A percentile compares a stretch with the other conserved stretches of the same genome.
Conservation (phyloP, 1,139 yeast genomes). For the Zygotorulaspora mrakii region DNA sequence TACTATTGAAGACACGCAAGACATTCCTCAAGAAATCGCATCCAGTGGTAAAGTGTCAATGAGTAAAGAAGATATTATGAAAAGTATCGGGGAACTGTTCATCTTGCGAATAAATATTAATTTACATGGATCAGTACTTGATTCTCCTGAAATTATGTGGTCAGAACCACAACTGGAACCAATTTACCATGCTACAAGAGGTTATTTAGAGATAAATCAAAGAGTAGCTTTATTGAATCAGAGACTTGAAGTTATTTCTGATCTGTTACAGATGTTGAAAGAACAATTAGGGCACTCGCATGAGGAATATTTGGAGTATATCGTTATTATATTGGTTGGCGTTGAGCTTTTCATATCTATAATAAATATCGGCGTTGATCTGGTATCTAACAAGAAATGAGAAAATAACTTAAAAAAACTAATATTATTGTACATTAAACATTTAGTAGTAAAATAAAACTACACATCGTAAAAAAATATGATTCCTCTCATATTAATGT, state of each 20-base stretch:
- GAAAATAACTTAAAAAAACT: not conserved
- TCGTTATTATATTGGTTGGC: constrained; percentile 88
- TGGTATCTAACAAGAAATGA: constrained; percentile 34
- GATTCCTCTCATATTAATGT: constrained; percentile 4
- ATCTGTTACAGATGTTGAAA: constrained; percentile 88
- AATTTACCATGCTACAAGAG: constrained; percentile 92
- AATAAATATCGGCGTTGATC: constrained; percentile 55
- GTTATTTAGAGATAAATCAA: constrained; percentile 90
- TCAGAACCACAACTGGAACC: constrained; percentile 97
- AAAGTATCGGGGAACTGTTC: constrained; percentile 90
- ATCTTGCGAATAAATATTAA: constrained; percentile 86
- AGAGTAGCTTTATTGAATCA: constrained; percentile 86
- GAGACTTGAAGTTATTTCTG: constrained; percentile 87
- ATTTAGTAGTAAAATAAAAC: constrained; percentile 1
- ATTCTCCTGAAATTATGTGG: constrained; percentile 98
- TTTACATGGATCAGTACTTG: constrained; percentile 90
- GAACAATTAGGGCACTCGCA: constrained; percentile 94
- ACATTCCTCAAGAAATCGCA: constrained; percentile 93
- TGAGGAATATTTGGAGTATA: constrained; percentile 85
- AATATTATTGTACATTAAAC: constrained; percentile 6
- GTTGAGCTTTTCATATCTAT: constrained; percentile 88
- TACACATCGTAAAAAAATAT: constrained; percentile 4
- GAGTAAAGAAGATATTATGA: constrained; percentile 93
- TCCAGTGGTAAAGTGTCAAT: constrained; percentile 90
- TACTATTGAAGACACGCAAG: constrained; percentile 94